These are phyloP conservation scores for Dactylellina parvicollis DNA, from an alignment of 2,329 filamentous ascomycete species.

Conservation along the genomic window DNA sequence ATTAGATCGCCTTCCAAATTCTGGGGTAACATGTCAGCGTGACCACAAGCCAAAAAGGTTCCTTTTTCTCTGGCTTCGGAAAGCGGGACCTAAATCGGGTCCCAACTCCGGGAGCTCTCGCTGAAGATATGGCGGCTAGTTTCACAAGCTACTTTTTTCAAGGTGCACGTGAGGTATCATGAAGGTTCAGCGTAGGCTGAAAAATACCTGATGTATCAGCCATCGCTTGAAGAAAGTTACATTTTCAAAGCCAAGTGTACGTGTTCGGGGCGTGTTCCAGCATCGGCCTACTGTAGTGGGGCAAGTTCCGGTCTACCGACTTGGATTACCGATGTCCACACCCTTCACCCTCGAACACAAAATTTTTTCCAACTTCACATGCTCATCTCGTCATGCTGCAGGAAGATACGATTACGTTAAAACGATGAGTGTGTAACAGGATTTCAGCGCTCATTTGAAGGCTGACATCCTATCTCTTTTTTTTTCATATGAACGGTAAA, in stretches of 20 bases:
- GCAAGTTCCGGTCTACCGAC: conserved; percentile 50
- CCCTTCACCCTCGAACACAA: conserved; percentile 19
- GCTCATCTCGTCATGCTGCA: conserved; percentile 39
- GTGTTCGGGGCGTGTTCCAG: conserved; percentile 20
- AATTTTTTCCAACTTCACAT: conserved; percentile 39
- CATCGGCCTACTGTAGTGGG: conserved; percentile 51
- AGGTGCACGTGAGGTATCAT: conserved; percentile 29
- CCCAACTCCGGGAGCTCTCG: conserved; percentile 42
- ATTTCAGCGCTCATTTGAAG: conserved; percentile 26
- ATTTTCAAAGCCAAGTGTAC: conserved; percentile 6
- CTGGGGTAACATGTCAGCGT: conserved; percentile 18
- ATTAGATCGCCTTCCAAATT: conserved; percentile 37
- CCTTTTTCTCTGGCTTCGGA: conserved; percentile 14
- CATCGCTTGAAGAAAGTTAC: conserved; percentile 4
- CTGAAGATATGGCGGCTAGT: conserved; percentile 14
- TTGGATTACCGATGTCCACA: conserved; percentile 49
- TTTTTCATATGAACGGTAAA: conserved; percentile 3
- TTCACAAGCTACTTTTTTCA: conserved; percentile 19
- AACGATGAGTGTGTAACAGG: conserved; percentile 13
- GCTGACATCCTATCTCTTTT: neutral
- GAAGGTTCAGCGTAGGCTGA: conserved; percentile 4
- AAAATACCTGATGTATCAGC: conserved; percentile 21
- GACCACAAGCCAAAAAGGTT: conserved; percentile 18
- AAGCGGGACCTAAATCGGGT: conserved; percentile 23
- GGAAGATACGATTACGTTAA: conserved; percentile 24